These are phyloP conservation scores for Aspergillus ochraceus DNA, from an alignment of 2,329 filamentous ascomycete genomes.

Conservation along the genomic window DNA sequence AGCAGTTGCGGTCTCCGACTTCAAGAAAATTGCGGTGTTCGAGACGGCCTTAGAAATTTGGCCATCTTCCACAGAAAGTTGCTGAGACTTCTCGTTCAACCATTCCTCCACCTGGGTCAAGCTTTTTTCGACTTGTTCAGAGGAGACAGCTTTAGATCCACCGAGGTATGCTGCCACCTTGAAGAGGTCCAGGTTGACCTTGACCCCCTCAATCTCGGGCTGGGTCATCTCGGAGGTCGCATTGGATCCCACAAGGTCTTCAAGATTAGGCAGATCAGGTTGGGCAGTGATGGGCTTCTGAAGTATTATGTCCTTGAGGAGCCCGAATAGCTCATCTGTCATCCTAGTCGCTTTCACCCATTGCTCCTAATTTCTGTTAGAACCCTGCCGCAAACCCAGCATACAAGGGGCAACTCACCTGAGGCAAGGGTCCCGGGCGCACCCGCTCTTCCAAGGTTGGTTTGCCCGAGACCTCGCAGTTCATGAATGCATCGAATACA, in stretches of 20 bases:
- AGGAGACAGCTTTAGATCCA: slow-evolving; percentile 32
- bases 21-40: slow-evolving; percentile 26
- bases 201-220: slow-evolving; percentile 34
- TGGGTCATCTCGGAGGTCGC: slow-evolving; percentile 34
- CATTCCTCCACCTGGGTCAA: slow-evolving; percentile 33
- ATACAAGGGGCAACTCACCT: slow-evolving; percentile 26
- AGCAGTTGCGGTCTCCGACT: slow-evolving; percentile 24
- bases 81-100: slow-evolving; percentile 27
- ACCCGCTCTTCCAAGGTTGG: slow-evolving; percentile 39
- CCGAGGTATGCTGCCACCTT: slow-evolving; percentile 34
- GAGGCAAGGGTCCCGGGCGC: slow-evolving; percentile 39
- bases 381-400: background rate
- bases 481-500: slow-evolving; percentile 41
- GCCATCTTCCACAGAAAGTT: slow-evolving; percentile 21
- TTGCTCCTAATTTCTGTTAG: slow-evolving; percentile 32
- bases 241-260: slow-evolving; percentile 24
- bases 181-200: slow-evolving; percentile 35
- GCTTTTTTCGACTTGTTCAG: slow-evolving; percentile 29
- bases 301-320: slow-evolving; percentile 31
- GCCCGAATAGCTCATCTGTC: slow-evolving; percentile 37
- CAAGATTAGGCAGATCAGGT: slow-evolving; percentile 27
- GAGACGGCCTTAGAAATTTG: slow-evolving; percentile 22
- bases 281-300: slow-evolving; percentile 33
- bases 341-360: slow-evolving; percentile 37
- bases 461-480: slow-evolving; percentile 37